A percentile compares a stretch with the other conserved stretches of the same genome.
Evolutionary conservation across 768 basidiomycete genomes (phyloP).

Genomic region (Amanita thiersii): DNA sequence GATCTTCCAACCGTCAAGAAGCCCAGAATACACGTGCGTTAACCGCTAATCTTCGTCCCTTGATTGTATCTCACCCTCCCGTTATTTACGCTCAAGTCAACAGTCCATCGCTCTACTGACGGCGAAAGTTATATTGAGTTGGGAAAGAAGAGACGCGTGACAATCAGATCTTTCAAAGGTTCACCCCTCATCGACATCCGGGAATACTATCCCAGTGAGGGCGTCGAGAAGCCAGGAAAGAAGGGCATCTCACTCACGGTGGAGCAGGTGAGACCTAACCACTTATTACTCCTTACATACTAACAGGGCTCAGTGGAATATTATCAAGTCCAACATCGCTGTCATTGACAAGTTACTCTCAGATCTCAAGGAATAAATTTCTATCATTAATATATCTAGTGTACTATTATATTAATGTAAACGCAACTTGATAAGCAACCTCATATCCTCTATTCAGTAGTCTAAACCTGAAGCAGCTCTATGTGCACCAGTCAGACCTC

Average conservation of each 20-base stretch:
- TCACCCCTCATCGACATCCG: conserved; percentile 59
- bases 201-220: conserved; percentile 51
- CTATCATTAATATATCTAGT: conserved; percentile 3
- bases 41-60: not conserved
- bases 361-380: conserved; percentile 23
- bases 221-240: conserved; percentile 68
- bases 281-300: not conserved
- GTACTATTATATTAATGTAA: not conserved
- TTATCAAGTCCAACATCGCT: conserved; percentile 32
- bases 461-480: conserved; percentile 65
- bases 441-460: conserved; percentile 14
- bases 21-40: conserved; percentile 1
- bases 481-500: conserved; percentile 58
- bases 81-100: no score
- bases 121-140: conserved; percentile 56
- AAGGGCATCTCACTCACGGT: conserved; percentile 64
- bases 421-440: not conserved
- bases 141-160: conserved; percentile 65
- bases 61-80: not conserved
- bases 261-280: conserved; percentile 46
- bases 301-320: conserved; percentile 40
- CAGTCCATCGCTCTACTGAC: conserved; percentile 8
- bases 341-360: conserved; percentile 48
- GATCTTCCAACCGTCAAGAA: conserved; percentile 3
- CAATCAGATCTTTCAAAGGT: conserved; percentile 46